A percentile compares a stretch with the other conserved stretches of the same genome.
Conservation (phyloP, 108 stramenopile genomes). For the Cyclotella choctawhatcheeana region DNA sequence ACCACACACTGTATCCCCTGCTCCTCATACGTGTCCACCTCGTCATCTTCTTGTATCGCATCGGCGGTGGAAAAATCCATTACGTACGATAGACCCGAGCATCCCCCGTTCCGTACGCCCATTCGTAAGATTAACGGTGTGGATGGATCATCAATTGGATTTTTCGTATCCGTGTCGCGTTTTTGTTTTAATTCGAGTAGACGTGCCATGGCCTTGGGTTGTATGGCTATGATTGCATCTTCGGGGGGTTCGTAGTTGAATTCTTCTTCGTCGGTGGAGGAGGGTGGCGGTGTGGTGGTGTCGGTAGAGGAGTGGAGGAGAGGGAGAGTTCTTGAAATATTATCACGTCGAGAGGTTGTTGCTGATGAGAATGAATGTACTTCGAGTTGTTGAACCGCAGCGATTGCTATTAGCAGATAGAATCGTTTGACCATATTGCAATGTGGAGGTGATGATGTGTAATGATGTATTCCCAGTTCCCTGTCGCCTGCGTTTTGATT, state of each 20-base stretch:
- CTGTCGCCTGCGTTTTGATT: too few species aligned
- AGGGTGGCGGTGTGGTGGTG: slow-evolving; percentile 8
- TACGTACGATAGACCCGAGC: slow-evolving; percentile 92
- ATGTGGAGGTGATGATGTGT: too few species aligned
- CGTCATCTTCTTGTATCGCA: slow-evolving; percentile 86
- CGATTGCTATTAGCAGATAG: not conserved
- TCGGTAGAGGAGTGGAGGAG: slow-evolving; percentile 17
- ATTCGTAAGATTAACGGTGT: slow-evolving; percentile 78
- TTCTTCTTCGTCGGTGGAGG: slow-evolving; percentile 24
- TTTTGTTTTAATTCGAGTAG: slow-evolving; percentile 78
- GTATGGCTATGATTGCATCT: slow-evolving; percentile 77
- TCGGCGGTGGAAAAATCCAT: slow-evolving; percentile 91
- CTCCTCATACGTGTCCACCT: slow-evolving; percentile 66
- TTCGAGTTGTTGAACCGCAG: not conserved
- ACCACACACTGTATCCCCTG: slow-evolving; percentile 90
- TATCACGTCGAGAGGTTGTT: not conserved
- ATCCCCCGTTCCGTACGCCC: slow-evolving; percentile 96
- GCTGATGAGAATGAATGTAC: slow-evolving; percentile 4
- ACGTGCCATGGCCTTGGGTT: slow-evolving; percentile 83
- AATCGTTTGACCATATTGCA: not conserved
- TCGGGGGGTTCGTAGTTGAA: slow-evolving; percentile 63
- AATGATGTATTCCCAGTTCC: too few species aligned
- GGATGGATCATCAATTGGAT: slow-evolving; percentile 30
- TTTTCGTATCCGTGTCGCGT: slow-evolving; percentile 46
- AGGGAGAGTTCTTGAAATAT: not conserved